phyloP scores from a whole-genome alignment of 805 yeast genomes.

The Spathaspora sp. region DNA sequence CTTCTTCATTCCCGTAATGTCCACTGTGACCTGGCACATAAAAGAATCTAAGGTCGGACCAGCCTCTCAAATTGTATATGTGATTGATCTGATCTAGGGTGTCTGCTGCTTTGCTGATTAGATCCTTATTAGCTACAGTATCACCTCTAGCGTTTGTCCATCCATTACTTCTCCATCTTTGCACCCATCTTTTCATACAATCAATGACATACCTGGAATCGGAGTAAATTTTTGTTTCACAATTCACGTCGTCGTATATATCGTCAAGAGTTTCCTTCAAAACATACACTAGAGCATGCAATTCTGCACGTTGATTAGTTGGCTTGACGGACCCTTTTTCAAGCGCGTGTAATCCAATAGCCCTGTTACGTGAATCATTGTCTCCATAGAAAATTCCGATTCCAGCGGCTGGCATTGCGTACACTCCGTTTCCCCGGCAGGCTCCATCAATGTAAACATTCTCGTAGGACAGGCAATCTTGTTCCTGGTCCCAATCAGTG shows the following conservation, averaged over 20 bases:
- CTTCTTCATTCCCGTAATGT: constrained; percentile 66
- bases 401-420: constrained; percentile 46
- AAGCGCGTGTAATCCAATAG: constrained; percentile 43
- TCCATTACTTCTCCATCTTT: constrained; percentile 54
- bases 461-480: background rate
- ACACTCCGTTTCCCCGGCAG: constrained; percentile 53
- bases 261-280: constrained; percentile 36
- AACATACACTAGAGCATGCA: constrained; percentile 62
- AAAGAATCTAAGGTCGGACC: constrained; percentile 40
- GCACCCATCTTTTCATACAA: constrained; percentile 53
- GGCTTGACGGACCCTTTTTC: constrained; percentile 31
- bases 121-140: constrained; percentile 49
- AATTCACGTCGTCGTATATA: constrained; percentile 15
- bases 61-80: constrained; percentile 27
- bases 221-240: constrained; percentile 46
- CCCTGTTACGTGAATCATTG: constrained; percentile 49
- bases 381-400: constrained; percentile 72
- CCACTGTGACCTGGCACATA: constrained; percentile 79
- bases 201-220: constrained; percentile 72
- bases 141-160: constrained; percentile 45
- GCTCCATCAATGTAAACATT: constrained; percentile 78
- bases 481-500: background rate
- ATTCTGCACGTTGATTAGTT: constrained; percentile 82
- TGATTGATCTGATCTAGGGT: constrained; percentile 32
- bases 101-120: constrained; percentile 34